Evolutionary conservation across 805 yeast genomes (phyloP), one percentile per base, ranked within the genome.

Genomic region (Candida xyloterini): DNA sequence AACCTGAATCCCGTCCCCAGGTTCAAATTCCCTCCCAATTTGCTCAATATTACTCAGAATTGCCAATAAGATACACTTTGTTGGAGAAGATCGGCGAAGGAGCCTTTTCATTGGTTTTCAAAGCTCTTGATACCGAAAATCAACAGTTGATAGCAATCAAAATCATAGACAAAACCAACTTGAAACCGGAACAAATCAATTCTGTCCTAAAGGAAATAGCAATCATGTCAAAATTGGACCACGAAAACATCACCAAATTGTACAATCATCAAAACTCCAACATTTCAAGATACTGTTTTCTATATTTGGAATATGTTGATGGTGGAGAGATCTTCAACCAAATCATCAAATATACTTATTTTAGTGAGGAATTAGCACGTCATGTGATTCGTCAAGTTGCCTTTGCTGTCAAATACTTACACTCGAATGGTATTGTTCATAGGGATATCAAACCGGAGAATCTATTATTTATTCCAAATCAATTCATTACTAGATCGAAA

Each of bases 261-360:
- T 59, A 71, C 42, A 73, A 73, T 40, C 74, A 73, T 53, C 67
- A 70, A 46, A 84, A 84, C 51, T 62, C 75, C 10, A 48, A 57
- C 10, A 63, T 57, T 22, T 57, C 66, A 0, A 57, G 62, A 33
- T 73, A 72, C 57, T 83, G 83, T 53, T 84, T 77, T 55, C 67
- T 84, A 26, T 71, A 82, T 11, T 60, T 84, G 47, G 93, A 85
- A 56, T 74, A 76, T 42, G 75, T 83, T 24, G 70, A 77, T 31
- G 95, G 95, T 7, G 95, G 95, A 8, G 95, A 84, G 62, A 74
- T 84, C 24, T 84, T 85, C 65, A 84, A 82, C 47, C 85, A 84
- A 56, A 83, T 84, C 52, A 85, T 85, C 35, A 80, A 83, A 42
- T 76, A 74, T 50, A 85, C 95, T 0, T 84, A 84, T 58, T 81